A percentile compares a stretch with the other conserved stretches of the same genome.
Evolutionary conservation across 306 rosid species (phyloP).

Genomic region (Malus fusca): DNA sequence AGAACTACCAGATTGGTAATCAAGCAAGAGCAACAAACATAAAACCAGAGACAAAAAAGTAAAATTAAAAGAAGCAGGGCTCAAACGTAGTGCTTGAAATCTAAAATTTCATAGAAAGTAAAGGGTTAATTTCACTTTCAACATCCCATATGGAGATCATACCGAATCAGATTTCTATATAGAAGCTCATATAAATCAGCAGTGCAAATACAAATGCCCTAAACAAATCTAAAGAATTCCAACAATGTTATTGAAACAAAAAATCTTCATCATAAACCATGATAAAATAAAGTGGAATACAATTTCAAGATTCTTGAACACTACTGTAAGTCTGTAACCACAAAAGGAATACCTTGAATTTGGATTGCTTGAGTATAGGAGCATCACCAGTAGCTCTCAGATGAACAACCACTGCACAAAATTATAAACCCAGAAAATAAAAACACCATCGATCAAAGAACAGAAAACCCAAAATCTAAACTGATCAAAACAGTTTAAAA

Average conservation of each 20-base stretch:
- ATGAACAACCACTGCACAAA: slow-evolving; percentile 78
- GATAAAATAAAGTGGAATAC: not conserved
- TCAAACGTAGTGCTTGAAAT: too few species aligned
- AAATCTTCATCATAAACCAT: not conserved
- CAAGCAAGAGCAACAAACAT: not conserved
- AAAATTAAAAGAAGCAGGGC: too few species aligned
- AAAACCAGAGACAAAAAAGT: not conserved
- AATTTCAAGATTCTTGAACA: not conserved
- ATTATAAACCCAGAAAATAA: slow-evolving; percentile 8
- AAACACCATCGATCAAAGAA: not conserved
- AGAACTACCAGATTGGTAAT: not conserved
- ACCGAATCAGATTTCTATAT: not conserved
- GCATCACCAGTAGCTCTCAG: slow-evolving; percentile 98
- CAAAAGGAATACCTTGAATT: slow-evolving; percentile 61
- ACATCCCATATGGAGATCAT: not conserved
- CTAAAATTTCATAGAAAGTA: too few species aligned
- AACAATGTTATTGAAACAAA: not conserved
- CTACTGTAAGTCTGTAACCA: not conserved
- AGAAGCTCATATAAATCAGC: not conserved
- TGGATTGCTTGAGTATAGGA: slow-evolving; percentile 86
- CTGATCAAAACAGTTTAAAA: not conserved
- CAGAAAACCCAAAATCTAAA: not conserved
- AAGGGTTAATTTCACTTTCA: not conserved
- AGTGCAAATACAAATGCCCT: not conserved
- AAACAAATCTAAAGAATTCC: not conserved